A percentile compares a stretch with the other conserved stretches of the same genome.
These are phyloP conservation scores for Podosphaera xanthii DNA, from an alignment of 2,329 filamentous ascomycete species.

Conservation along the genomic window DNA sequence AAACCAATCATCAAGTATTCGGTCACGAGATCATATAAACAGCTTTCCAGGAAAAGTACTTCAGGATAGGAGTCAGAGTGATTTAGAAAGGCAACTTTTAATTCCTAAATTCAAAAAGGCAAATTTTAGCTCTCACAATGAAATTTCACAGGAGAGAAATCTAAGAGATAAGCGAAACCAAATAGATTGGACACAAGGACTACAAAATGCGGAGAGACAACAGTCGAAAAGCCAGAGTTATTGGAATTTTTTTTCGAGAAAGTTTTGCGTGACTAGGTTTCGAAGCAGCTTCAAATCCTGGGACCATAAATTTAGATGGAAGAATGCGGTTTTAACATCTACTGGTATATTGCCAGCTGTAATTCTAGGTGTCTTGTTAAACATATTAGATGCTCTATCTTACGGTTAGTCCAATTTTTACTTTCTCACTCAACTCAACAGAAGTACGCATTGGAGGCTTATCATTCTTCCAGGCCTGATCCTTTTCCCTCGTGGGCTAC, in stretches of 20 bases:
- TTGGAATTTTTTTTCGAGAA: conserved; percentile 14
- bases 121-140: not conserved
- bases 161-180: conserved; percentile 11
- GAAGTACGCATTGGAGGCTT: not conserved
- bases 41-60: conserved; percentile 5
- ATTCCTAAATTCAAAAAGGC: not conserved
- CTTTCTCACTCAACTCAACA: not conserved
- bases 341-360: conserved; percentile 61
- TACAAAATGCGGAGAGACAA: conserved; percentile 15
- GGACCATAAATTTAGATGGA: conserved; percentile 42
- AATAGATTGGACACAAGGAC: conserved; percentile 14
- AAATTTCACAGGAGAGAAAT: conserved; percentile 10
- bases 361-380: conserved; percentile 68
- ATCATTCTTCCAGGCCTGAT: conserved; percentile 44
- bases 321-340: conserved; percentile 41
- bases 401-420: conserved; percentile 36
- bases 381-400: conserved; percentile 81
- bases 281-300: conserved; percentile 44
- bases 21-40: not conserved
- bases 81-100: conserved; percentile 5
- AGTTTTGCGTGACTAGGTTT: conserved; percentile 7
- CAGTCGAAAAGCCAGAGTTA: conserved; percentile 5
- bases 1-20: not conserved
- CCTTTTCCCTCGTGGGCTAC: conserved; percentile 71
- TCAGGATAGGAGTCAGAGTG: conserved; percentile 9